Evolutionary conservation across 2,329 filamentous ascomycete genomes (phyloP).

Genomic region (Monosporascus sp.): DNA sequence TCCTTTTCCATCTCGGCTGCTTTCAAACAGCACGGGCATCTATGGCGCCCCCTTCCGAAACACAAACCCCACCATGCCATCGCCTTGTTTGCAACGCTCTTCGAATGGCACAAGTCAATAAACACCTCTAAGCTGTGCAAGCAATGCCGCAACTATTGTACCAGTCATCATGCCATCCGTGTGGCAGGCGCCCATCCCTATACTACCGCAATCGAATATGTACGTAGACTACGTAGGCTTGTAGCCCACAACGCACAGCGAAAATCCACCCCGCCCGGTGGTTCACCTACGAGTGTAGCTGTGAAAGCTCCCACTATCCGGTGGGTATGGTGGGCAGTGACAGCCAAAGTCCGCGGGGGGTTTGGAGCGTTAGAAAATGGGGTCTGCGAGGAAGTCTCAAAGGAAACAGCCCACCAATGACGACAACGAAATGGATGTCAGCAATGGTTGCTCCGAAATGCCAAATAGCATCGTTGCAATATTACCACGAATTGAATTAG

Average conservation of each 20-base stretch:
- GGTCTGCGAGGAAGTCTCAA: neutral
- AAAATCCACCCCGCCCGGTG: neutral
- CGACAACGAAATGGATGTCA: neutral
- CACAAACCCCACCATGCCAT: neutral
- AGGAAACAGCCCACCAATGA: neutral
- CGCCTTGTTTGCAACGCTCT: neutral
- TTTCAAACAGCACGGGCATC: neutral
- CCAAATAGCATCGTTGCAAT: neutral
- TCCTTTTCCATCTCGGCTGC: neutral
- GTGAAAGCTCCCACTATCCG: neutral
- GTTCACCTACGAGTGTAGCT: neutral
- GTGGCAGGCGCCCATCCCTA: neutral
- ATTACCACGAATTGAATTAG: conserved; percentile 14
- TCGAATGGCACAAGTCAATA: neutral
- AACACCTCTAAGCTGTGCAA: neutral
- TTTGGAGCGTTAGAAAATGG: neutral
- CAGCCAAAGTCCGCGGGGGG: too few species aligned
- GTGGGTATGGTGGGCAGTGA: too few species aligned
- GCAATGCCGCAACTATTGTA: neutral
- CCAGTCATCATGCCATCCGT: neutral
- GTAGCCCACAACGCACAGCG: neutral
- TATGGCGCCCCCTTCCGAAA: neutral
- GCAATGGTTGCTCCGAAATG: neutral
- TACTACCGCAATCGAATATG: neutral
- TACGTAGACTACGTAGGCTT: neutral